phyloP scores from a whole-genome alignment of 768 basidiomycete species.

The Sporobolomyces pararoseus region DNA sequence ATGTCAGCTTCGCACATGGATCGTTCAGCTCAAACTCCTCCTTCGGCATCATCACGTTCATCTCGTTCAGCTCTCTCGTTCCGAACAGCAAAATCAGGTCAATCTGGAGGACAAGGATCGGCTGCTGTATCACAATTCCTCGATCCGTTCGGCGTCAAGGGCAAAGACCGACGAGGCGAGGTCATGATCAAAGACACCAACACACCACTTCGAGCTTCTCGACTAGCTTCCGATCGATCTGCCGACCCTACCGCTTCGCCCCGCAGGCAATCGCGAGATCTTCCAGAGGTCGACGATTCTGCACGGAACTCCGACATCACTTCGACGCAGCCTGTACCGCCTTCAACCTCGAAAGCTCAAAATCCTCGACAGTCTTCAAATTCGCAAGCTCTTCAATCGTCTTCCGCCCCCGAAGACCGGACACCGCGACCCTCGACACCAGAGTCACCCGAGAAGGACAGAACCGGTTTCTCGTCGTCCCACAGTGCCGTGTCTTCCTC shows the following conservation, averaged over 20 bases:
- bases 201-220: slow-evolving; percentile 17
- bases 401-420: background rate
- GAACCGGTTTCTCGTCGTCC: background rate
- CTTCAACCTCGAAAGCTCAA: background rate
- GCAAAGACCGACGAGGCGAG: background rate
- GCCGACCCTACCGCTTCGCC: background rate
- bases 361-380: background rate
- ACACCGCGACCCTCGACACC: slow-evolving; percentile 12
- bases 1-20: slow-evolving; percentile 48
- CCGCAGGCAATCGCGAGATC: background rate
- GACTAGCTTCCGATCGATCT: background rate
- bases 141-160: background rate
- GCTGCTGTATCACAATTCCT: background rate
- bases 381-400: background rate
- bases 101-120: background rate
- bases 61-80: slow-evolving; percentile 43
- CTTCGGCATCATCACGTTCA: slow-evolving; percentile 46
- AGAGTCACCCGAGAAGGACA: background rate
- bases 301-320: too few species aligned
- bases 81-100: slow-evolving; percentile 18
- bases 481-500: background rate
- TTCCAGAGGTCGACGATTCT: too few species aligned
- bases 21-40: slow-evolving; percentile 44
- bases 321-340: background rate
- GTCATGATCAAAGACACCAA: background rate